These are phyloP conservation scores for Mortierella sp. DNA, from an alignment of 371 early-diverging fungal genomes.

Conservation along the genomic window DNA sequence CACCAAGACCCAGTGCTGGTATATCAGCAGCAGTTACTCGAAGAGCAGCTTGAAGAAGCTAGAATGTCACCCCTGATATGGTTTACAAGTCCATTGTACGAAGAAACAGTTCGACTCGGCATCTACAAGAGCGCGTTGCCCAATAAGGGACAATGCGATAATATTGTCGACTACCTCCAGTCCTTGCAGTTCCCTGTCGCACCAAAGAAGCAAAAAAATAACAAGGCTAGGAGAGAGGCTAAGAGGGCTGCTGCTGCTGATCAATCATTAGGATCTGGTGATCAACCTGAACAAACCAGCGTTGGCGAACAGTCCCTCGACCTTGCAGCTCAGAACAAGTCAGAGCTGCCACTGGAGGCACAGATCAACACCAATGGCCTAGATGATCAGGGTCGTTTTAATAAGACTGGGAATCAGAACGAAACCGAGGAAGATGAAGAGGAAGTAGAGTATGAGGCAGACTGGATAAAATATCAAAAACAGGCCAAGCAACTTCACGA, in stretches of 20 bases:
- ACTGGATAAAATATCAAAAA: slow-evolving; percentile 47
- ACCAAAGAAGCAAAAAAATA: slow-evolving; percentile 39
- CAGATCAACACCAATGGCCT: neutral
- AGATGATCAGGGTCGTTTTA: neutral
- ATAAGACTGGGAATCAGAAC: neutral
- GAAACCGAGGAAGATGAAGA: slow-evolving; percentile 19
- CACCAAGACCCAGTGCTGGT: slow-evolving; percentile 41
- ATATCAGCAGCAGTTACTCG: slow-evolving; percentile 41
- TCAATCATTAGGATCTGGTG: neutral
- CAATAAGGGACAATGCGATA: slow-evolving; percentile 35
- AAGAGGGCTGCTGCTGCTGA: slow-evolving; percentile 21
- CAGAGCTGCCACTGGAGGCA: neutral
- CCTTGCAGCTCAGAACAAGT: neutral
- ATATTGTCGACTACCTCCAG: slow-evolving; percentile 27
- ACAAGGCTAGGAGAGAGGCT: slow-evolving; percentile 21
- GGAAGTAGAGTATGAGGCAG: slow-evolving; percentile 24
- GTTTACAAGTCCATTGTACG: slow-evolving; percentile 59
- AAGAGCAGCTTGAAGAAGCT: slow-evolving; percentile 45
- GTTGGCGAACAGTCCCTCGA: neutral
- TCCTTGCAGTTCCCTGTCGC: slow-evolving; percentile 22
- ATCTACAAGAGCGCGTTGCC: slow-evolving; percentile 69
- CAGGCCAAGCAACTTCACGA: slow-evolving; percentile 19
- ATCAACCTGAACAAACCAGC: slow-evolving; percentile 6
- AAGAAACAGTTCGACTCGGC: slow-evolving; percentile 62
- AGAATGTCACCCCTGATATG: slow-evolving; percentile 61